These are phyloP conservation scores for Aspergillus novofumigatus DNA, from an alignment of 2,329 filamentous ascomycete species.

Conservation along the genomic window DNA sequence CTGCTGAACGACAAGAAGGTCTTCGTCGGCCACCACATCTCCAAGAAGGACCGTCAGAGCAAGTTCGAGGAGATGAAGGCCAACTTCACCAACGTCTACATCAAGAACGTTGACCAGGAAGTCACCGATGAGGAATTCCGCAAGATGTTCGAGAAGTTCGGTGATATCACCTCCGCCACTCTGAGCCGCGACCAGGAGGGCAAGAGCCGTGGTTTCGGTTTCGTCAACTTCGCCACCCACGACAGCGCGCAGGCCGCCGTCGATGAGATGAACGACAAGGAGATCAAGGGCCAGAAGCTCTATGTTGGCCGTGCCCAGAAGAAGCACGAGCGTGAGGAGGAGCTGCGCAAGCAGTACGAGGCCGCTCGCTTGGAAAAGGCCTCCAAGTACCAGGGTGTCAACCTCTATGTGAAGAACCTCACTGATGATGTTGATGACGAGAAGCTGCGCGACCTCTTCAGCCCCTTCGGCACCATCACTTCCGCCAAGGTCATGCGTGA, in stretches of 20 bases:
- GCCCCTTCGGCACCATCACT: slow-evolving; percentile 88
- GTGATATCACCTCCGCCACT: slow-evolving; percentile 92
- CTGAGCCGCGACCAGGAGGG: slow-evolving; percentile 84
- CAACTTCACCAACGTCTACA: slow-evolving; percentile 99
- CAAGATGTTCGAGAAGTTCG: slow-evolving; percentile 83
- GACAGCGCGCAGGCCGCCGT: slow-evolving; percentile 82
- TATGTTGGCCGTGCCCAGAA: slow-evolving; percentile 99
- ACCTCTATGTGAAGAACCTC: slow-evolving; percentile 99
- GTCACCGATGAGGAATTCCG: slow-evolving; percentile 93
- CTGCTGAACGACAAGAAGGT: slow-evolving; percentile 99
- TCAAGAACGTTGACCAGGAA: slow-evolving; percentile 91
- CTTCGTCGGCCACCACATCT: slow-evolving; percentile 97
- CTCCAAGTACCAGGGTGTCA: slow-evolving; percentile 98
- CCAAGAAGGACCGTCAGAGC: slow-evolving; percentile 99
- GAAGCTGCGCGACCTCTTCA: slow-evolving; percentile 91
- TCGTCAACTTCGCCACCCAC: slow-evolving; percentile 93
- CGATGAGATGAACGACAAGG: slow-evolving; percentile 84
- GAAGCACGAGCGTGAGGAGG: slow-evolving; percentile 99
- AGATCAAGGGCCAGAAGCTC: slow-evolving; percentile 90
- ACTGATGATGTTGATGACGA: slow-evolving; percentile 97
- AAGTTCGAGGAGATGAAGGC: slow-evolving; percentile 99
- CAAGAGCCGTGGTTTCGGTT: slow-evolving; percentile 93
- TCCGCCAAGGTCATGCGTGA: slow-evolving; percentile 99
- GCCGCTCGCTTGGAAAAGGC: slow-evolving; percentile 96
- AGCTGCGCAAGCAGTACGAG: slow-evolving; percentile 98